Evolutionary conservation across 2,329 filamentous ascomycete genomes (phyloP), one percentile per base, ranked within the genome.

Genomic region (Trichoderma koningiopsis): DNA sequence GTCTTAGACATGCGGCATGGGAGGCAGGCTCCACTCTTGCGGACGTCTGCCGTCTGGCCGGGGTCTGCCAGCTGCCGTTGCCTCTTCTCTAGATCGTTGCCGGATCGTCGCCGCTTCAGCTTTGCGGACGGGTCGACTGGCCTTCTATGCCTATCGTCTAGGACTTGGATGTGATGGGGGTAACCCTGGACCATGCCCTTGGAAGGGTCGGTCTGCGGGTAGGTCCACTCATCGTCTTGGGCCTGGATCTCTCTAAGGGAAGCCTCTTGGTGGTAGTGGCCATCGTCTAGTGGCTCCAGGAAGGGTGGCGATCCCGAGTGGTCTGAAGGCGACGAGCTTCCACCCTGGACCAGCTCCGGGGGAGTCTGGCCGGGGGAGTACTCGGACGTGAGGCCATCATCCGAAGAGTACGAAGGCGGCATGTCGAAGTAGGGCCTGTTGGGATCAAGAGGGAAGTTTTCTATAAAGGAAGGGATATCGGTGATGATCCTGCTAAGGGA

Each of bases 1-100:
- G 81, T 81, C 78, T 84, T 86, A 72, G 79, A 80, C 71, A 83
- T 79, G 72, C 81, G 83, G 75, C 84, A 86, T 68, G 80, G 81
- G 66, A 82, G 78, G 72, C 84, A 86, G 40, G 84, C 83, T 69
- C 82, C 81, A 73, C 78, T 79, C 74, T 83, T 82, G 72, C 84
- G 83, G 66, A 86, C 83, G 67, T 81, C 80, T 64, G 83, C 83
- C 55, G 84, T 85, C 76, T 84, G 80, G 70, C 81, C 78, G 53
- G 78, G 80, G 71, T 82, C 77, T 68, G 75, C 74, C 31, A 82
- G 75, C 67, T 81, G 79, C 60, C 80, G 76, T 65, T 75, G 76
- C 70, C 78, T 80, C 74, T 76, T 81, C 47, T 81, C 79, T 55
- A 76, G 70, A 49, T 73, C 73, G 64, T 76, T 74, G 60, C 74